Evolutionary conservation across 352 stramenopile species (phyloP).

Genomic region (Phytophthora podocarpi): DNA sequence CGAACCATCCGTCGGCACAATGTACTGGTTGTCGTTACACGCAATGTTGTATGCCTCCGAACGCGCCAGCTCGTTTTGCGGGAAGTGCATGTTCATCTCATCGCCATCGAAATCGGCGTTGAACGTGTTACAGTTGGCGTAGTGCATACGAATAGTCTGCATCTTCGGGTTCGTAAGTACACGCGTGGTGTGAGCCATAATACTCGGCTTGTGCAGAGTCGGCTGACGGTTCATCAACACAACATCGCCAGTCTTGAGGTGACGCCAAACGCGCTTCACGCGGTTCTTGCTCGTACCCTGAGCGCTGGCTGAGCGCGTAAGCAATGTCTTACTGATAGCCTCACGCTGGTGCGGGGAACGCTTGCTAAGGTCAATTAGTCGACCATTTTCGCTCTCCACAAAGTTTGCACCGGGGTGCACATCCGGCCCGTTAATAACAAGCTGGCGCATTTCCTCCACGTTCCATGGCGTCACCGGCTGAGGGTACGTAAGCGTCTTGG

Average conservation of each 20-base stretch:
- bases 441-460: constrained; percentile 95
- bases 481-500: constrained; percentile 97
- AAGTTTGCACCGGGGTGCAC: constrained; percentile 98
- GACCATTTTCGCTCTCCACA: constrained; percentile 95
- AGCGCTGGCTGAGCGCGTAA: constrained; percentile 88
- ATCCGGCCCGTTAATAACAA: constrained; percentile 96
- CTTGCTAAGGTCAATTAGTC: constrained; percentile 94
- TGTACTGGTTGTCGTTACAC: constrained; percentile 97
- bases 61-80: constrained; percentile 97
- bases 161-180: constrained; percentile 97
- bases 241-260: constrained; percentile 98
- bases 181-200: constrained; percentile 99
- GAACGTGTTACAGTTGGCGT: constrained; percentile 99
- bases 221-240: constrained; percentile 99
- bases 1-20: constrained; percentile 97
- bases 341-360: constrained; percentile 93
- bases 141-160: constrained; percentile 99
- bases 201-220: constrained; percentile 99
- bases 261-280: constrained; percentile 97
- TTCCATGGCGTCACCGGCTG: constrained; percentile 99
- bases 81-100: constrained; percentile 99
- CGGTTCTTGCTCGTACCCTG: constrained; percentile 84
- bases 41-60: constrained; percentile 98
- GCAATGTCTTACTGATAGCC: constrained; percentile 95
- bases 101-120: constrained; percentile 99